Percentiles rank a stretch among this genome's conserved stretches.
Conservation (phyloP, 768 basidiomycete species). For the Agrocybe pediades region DNA sequence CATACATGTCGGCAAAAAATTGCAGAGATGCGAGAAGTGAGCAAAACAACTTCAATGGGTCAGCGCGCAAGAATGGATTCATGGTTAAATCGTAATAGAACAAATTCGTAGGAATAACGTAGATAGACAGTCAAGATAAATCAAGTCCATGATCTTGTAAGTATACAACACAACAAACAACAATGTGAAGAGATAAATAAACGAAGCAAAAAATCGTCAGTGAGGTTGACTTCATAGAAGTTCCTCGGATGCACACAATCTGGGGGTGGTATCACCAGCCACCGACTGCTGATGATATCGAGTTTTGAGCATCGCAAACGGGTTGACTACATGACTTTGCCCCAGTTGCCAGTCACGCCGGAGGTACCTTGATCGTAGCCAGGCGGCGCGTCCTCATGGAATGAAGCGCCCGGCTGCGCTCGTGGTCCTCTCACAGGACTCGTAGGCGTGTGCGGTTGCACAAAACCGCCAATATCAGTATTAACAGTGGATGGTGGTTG, state of each 20-base stretch:
- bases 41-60: neutral
- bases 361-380: constrained; percentile 60
- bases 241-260: neutral
- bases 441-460: constrained; percentile 18
- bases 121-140: constrained; percentile 7
- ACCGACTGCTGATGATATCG: neutral
- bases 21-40: neutral
- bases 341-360: constrained; percentile 55
- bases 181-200: neutral
- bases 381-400: constrained; percentile 62
- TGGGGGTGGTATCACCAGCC: neutral
- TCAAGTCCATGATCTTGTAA: constrained; percentile 22
- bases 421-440: constrained; percentile 49
- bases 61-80: neutral
- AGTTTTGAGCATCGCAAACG: neutral
- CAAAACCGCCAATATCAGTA: constrained; percentile 30
- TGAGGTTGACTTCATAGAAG: neutral
- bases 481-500: constrained; percentile 41
- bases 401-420: constrained; percentile 31
- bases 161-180: constrained; percentile 15
- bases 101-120: constrained; percentile 4
- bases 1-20: neutral
- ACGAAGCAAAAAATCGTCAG: neutral
- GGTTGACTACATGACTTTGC: constrained; percentile 29
- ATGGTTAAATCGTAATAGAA: neutral